A percentile compares a stretch with the other conserved stretches of the same genome.
phyloP scores from a whole-genome alignment of 768 basidiomycete genomes.

The Butyriboletus loyo region DNA sequence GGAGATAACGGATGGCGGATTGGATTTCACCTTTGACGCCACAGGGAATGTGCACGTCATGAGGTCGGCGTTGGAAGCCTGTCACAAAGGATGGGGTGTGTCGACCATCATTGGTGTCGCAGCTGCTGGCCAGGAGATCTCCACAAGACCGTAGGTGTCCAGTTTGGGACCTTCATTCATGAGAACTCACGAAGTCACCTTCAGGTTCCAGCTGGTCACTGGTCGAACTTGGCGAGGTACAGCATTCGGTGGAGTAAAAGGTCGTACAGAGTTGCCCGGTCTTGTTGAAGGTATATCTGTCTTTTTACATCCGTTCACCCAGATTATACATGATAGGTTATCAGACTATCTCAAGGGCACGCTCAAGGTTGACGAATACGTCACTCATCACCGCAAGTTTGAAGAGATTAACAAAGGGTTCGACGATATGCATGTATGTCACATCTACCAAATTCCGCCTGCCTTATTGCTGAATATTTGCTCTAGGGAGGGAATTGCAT shows the following conservation, averaged over 20 bases:
- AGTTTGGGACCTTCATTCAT: neutral
- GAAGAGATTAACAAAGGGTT: constrained; percentile 84
- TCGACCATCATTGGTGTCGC: constrained; percentile 96
- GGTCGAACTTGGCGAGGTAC: constrained; percentile 92
- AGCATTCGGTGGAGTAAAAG: constrained; percentile 98
- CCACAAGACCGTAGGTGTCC: constrained; percentile 72
- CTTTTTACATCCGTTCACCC: neutral
- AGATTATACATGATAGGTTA: neutral
- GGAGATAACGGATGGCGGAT: constrained; percentile 92
- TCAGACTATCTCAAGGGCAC: constrained; percentile 78
- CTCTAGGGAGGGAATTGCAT: constrained; percentile 76
- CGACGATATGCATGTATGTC: constrained; percentile 92
- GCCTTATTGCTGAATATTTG: constrained; percentile 2
- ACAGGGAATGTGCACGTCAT: constrained; percentile 96
- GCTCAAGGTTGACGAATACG: constrained; percentile 92
- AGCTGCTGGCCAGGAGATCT: constrained; percentile 93
- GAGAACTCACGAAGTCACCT: constrained; percentile 1
- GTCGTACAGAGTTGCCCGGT: constrained; percentile 91
- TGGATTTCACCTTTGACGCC: constrained; percentile 96
- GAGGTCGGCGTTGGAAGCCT: constrained; percentile 95
- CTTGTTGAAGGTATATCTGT: constrained; percentile 73
- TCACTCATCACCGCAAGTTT: constrained; percentile 80
- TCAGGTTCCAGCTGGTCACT: constrained; percentile 71
- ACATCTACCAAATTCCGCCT: neutral
- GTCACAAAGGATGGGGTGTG: constrained; percentile 99